A percentile compares a stretch with the other conserved stretches of the same genome.
Evolutionary conservation across 179 eudicot genomes (phyloP).

Genomic region (Silene coronaria): DNA sequence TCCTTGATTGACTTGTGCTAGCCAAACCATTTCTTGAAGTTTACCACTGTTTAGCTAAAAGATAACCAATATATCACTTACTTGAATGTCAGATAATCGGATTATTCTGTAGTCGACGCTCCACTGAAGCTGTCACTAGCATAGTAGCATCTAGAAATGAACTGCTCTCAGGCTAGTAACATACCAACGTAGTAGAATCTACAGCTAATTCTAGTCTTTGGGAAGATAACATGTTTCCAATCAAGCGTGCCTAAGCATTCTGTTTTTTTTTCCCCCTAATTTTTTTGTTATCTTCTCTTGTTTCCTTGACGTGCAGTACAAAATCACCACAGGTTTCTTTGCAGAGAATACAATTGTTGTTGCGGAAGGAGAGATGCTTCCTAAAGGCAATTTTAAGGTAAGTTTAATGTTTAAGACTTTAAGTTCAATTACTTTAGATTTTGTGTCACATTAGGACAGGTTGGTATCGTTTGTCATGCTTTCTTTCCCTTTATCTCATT

Average conservation of each 20-base stretch:
- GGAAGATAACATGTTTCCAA: neutral
- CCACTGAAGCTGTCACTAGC: neutral
- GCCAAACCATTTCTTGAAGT: neutral
- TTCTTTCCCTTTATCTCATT: neutral
- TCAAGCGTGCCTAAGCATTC: neutral
- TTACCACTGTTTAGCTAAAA: neutral
- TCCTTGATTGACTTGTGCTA: neutral
- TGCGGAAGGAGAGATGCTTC: constrained; percentile 90
- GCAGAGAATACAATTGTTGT: constrained; percentile 78
- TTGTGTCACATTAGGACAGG: neutral
- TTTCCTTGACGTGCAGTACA: constrained; percentile 68
- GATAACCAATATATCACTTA: neutral
- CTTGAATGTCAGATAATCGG: neutral
- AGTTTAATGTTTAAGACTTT: neutral
- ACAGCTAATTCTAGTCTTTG: neutral
- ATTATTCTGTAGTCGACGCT: neutral
- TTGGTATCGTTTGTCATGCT: neutral
- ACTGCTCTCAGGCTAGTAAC: neutral
- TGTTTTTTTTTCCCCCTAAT: neutral
- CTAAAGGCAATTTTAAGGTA: constrained; percentile 79
- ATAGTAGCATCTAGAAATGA: neutral
- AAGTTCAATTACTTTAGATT: constrained; percentile 5
- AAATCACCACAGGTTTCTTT: constrained; percentile 82
- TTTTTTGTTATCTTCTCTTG: neutral
- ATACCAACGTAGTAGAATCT: neutral